phyloP scores from a whole-genome alignment of 2,329 filamentous ascomycete genomes.

The Epichloe glyceriae region DNA sequence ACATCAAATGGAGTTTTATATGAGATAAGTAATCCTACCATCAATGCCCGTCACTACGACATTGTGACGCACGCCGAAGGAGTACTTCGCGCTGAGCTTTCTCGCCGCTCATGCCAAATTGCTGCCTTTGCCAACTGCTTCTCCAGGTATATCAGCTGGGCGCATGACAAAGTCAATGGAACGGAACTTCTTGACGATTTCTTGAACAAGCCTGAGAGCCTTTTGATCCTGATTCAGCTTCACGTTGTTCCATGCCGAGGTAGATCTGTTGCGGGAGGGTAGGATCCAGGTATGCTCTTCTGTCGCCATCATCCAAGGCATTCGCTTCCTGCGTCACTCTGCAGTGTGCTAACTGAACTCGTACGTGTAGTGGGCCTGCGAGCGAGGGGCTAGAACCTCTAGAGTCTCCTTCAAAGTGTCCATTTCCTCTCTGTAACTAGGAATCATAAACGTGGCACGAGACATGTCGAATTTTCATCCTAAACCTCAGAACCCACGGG shows the following conservation, averaged over 20 bases:
- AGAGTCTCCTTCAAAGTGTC: conserved; percentile 56
- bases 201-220: conserved; percentile 46
- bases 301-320: not conserved
- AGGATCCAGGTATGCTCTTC: not conserved
- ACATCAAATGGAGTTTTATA: not conserved
- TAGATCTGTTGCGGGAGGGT: conserved; percentile 38
- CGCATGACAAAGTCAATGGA: conserved; percentile 56
- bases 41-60: conserved; percentile 61
- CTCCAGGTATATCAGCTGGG: conserved; percentile 50
- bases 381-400: conserved; percentile 54
- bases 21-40: conserved; percentile 34
- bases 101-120: conserved; percentile 60
- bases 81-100: conserved; percentile 50
- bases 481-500: no score
- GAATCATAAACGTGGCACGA: conserved; percentile 49
- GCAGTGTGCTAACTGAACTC: conserved; percentile 42
- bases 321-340: not conserved
- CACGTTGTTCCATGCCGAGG: conserved; percentile 60
- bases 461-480: no score
- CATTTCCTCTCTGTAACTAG: conserved; percentile 63
- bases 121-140: conserved; percentile 62
- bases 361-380: conserved; percentile 49
- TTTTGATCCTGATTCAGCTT: conserved; percentile 50
- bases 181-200: conserved; percentile 52
- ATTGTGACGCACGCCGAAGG: conserved; percentile 38